Evolutionary conservation across 2,329 filamentous ascomycete species (phyloP), one percentile per base, ranked within the genome.

Genomic region (Fusarium luffae): DNA sequence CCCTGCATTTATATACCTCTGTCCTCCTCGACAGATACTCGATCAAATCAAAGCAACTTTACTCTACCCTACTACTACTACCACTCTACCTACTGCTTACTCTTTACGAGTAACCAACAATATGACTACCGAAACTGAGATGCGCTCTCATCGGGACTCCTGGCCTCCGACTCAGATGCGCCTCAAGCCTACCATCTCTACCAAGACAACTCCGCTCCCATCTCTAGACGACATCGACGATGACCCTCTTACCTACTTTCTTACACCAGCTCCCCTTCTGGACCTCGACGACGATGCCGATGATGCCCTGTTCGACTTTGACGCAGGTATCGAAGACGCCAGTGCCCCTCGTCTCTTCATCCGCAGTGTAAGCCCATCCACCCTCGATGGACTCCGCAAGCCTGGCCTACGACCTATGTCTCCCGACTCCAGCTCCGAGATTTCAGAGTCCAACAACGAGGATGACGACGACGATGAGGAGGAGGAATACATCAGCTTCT

Each of bases 301-400:
- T 42, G 76, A 80, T 46, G 79, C 79, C 67, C 82, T 84, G 75
- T 79, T 85, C 78, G 84, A 86, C 68, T 84, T 87, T 70, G 86
- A 88, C 73, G 86, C 86, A 40, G 86, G 86, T 58, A 89, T 89
- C 74, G 85, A 88, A 73, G 82, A 85, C 69, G 75, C 79, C 56
- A 82, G 78, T 62, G 80, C 80, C 6, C 83, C 84, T 5, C 75
- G 78, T 28, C 81, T 83, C 18, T 80, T 84, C 42, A 79, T 88
- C 54, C 83, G 86, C 65, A 88, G 84, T 69, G 82, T 89, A 63
- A 88, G 86, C 73, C 86, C 86, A 4, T 88, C 86, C 1, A 85
- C 81, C 30, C 84, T 89, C 32, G 83, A 83, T 25, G 84, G 85
- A 5, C 82, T 87, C 18, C 80, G 82, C 63, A 85, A 82, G 73